Evolutionary conservation across 2,329 filamentous ascomycete species (phyloP), one percentile per base, ranked within the genome.

Genomic region (Pseudofabraea citricarpa): DNA sequence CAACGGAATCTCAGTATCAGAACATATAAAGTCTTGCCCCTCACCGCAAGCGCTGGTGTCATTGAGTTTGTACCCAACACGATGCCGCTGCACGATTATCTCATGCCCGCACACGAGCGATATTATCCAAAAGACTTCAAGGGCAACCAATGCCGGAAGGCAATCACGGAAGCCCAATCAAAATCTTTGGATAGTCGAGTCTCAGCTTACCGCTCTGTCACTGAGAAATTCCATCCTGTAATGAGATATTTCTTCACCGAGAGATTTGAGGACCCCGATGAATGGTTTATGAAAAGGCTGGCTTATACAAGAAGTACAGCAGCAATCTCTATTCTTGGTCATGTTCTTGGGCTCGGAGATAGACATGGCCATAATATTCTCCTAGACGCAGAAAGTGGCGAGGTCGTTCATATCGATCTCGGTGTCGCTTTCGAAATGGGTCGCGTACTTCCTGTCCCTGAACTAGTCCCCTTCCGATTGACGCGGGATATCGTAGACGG

Each of bases 221-320:
- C 81, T 5, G 83, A 90, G 4, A 79, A 79, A 39, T 95, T 97
- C 63, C 86, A 90, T 49, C 93, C 94, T 0, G 93, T 97, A 4
- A 87, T 98, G 83, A 81, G 86, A 44, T 95, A 90, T 69, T 99
- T 98, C 69, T 95, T 98, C 63, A 89, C 96, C 72, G 93, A 99
- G 63, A 81, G 86, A 48, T 99, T 95, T 61, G 75, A 83, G 40
- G 89, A 95, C 51, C 93, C 93, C 0, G 91, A 98, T 60, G 90
- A 95, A 54, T 99, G 93, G 93, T 98, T 96, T 57, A 77, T 80
- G 47, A 87, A 83, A 54, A 81, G 94, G 6, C 77, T 95, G 8
- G 90, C 91, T 5, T 98, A 98, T 61, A 95, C 90, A 1, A 80
- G 93, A 46, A 93, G 87, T 32, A 97, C 91, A 0, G 93, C 93